A percentile compares a stretch with the other conserved stretches of the same genome.
These are phyloP conservation scores for Fusarium lateritium DNA, from an alignment of 2,329 filamentous ascomycete genomes.

Conservation along the genomic window DNA sequence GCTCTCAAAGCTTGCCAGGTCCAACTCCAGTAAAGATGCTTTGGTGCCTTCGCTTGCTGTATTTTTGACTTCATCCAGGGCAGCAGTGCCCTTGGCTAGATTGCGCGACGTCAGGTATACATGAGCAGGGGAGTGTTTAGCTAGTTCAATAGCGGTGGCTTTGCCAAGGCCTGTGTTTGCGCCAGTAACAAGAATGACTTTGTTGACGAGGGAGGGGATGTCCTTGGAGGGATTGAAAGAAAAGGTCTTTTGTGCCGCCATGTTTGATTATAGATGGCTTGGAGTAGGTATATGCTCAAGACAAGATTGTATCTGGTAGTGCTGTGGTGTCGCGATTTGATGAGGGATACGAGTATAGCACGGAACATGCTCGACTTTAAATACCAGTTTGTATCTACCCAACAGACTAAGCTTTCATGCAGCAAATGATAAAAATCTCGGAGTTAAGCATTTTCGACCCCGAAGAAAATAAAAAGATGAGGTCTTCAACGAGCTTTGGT, in stretches of 20 bases:
- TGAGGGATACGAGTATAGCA: not conserved
- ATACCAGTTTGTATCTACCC: no score
- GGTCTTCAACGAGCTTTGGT: not conserved
- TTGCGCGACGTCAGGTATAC: not conserved
- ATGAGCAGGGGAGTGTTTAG: constrained; percentile 8
- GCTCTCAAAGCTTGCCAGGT: constrained; percentile 4
- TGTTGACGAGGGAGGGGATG: not conserved
- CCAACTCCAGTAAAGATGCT: accelerated
- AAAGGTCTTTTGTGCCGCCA: not conserved
- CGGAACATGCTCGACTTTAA: no score
- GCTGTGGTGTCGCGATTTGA: not conserved
- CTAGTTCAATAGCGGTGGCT: constrained; percentile 5
- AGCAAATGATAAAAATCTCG: no score
- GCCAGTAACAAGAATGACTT: not conserved
- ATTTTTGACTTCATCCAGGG: accelerated
- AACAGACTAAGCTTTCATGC: no score
- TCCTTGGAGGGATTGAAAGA: not conserved
- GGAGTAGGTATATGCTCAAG: not conserved
- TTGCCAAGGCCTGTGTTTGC: constrained; percentile 17
- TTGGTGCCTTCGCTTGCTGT: accelerated
- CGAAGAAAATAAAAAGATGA: accelerated
- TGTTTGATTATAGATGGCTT: not conserved
- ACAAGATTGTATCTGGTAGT: not conserved
- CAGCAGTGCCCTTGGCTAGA: not conserved
- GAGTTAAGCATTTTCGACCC: no score